Evolutionary conservation across 148 eudicot genomes (phyloP).

Genomic region (Rhododendron vialii): DNA sequence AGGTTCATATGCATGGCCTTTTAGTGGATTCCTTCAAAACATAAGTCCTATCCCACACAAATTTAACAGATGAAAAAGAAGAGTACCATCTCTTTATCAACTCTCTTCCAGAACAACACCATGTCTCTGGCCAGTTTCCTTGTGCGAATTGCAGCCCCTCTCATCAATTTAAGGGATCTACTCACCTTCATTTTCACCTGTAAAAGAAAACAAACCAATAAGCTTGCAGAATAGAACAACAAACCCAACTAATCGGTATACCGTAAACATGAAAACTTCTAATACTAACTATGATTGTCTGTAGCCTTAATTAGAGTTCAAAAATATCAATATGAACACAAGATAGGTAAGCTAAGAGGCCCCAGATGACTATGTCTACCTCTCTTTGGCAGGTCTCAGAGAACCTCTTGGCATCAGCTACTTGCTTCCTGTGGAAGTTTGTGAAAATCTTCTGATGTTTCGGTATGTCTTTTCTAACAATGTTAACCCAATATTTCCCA

Average conservation of each 20-base stretch:
- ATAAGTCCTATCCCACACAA: not conserved
- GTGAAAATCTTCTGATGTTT: conserved; percentile 67
- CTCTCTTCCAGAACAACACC: conserved; percentile 92
- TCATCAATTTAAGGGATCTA: conserved; percentile 81
- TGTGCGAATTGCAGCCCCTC: conserved; percentile 73
- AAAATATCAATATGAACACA: not conserved
- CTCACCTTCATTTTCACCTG: conserved; percentile 93
- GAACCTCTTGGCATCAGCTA: conserved; percentile 78
- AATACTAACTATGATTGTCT: not conserved
- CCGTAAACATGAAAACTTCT: not conserved
- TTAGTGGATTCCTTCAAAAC: not conserved
- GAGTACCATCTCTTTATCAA: conserved; percentile 94
- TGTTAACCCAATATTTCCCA: conserved; percentile 74
- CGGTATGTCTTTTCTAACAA: conserved; percentile 78
- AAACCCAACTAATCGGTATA: not conserved
- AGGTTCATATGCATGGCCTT: not conserved
- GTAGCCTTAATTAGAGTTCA: too few species aligned
- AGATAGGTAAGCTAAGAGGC: not conserved
- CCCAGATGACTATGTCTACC: conserved; percentile 29
- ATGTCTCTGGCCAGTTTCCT: conserved; percentile 94
- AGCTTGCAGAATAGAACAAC: conserved; percentile 1
- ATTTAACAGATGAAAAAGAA: conserved; percentile 4
- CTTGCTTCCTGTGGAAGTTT: conserved; percentile 62
- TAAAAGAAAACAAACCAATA: conserved; percentile 12
- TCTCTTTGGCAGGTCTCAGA: conserved; percentile 96